These are phyloP conservation scores for Citrus sp. DNA, from an alignment of 345 rosid genomes.

Conservation along the genomic window DNA sequence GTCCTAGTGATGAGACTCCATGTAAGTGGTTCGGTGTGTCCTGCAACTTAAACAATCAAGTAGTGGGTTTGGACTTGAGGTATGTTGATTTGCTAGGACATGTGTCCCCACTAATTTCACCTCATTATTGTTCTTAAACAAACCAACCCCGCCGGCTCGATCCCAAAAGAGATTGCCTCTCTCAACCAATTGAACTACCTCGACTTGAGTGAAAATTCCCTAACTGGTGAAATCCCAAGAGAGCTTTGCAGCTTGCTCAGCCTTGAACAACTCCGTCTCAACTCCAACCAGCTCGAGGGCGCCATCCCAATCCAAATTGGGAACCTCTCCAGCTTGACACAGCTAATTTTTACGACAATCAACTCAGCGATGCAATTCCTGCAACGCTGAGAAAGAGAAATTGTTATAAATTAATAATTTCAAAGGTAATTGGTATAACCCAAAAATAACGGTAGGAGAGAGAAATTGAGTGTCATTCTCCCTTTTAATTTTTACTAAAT, in stretches of 20 bases:
- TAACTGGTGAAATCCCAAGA: conserved; percentile 60
- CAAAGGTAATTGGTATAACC: too few relatives aligned
- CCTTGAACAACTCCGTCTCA: conserved; percentile 57
- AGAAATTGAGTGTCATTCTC: too few relatives aligned
- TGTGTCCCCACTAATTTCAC: conserved; percentile 45
- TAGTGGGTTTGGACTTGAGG: conserved; percentile 41
- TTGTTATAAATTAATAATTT: too few relatives aligned
- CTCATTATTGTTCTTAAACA: conserved; percentile 37
- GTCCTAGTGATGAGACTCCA: conserved; percentile 33
- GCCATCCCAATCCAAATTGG: conserved; percentile 56
- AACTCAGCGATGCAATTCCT: conserved; percentile 64
- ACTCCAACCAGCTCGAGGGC: conserved; percentile 62
- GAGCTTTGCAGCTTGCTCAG: conserved; percentile 53
- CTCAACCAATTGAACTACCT: conserved; percentile 35
- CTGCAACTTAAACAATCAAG: conserved; percentile 37
- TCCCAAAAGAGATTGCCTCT: conserved; percentile 48
- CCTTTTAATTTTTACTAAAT: too few relatives aligned
- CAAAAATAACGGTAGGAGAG: too few relatives aligned
- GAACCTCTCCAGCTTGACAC: conserved; percentile 48
- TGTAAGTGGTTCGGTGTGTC: conserved; percentile 54
- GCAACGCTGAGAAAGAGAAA: conserved; percentile 40
- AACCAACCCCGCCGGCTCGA: conserved; percentile 60
- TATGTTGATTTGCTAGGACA: conserved; percentile 46
- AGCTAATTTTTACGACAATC: conserved; percentile 67
- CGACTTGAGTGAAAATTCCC: conserved; percentile 68